phyloP scores from a whole-genome alignment of 257 asterid genomes.

The Buddleja alternifolia region DNA sequence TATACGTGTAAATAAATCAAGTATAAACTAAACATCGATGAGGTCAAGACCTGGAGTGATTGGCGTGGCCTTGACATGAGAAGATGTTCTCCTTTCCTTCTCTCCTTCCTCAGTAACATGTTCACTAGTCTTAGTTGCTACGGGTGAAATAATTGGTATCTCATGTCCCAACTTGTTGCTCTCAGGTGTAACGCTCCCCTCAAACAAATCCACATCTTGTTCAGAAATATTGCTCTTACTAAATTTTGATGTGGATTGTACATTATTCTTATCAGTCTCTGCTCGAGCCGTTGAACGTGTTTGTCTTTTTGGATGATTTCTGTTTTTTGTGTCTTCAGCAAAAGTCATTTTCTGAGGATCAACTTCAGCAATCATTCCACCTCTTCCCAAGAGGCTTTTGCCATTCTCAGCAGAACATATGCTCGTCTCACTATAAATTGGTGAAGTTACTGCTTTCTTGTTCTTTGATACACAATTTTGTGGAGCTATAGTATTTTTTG shows the following conservation, averaged over 20 bases:
- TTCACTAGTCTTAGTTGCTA: not conserved
- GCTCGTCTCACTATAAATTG: slow-evolving; percentile 18
- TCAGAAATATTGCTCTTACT: slow-evolving; percentile 25
- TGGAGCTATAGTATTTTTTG: not conserved
- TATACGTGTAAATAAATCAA: not conserved
- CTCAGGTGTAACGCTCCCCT: not conserved
- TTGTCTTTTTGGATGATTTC: slow-evolving; percentile 32
- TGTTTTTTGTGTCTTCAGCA: slow-evolving; percentile 25
- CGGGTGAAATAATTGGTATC: slow-evolving; percentile 14
- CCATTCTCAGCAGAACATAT: not conserved
- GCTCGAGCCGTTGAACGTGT: slow-evolving; percentile 40
- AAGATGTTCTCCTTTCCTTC: not conserved
- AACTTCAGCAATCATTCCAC: slow-evolving; percentile 12
- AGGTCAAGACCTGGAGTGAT: slow-evolving; percentile 42
- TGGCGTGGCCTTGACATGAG: slow-evolving; percentile 33
- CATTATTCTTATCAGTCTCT: slow-evolving; percentile 29
- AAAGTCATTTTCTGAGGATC: slow-evolving; percentile 11
- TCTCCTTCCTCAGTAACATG: slow-evolving; percentile 24
- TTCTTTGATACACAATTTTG: slow-evolving; percentile 19
- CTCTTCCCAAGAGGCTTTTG: slow-evolving; percentile 16
- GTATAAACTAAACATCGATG: slow-evolving; percentile 4
- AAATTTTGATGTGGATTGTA: slow-evolving; percentile 25
- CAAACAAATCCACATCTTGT: slow-evolving; percentile 18
- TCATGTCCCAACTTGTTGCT: slow-evolving; percentile 18
- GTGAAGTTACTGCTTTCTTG: slow-evolving; percentile 21